A percentile compares a stretch with the other conserved stretches of the same genome.
These are phyloP conservation scores for Pseudogymnoascus sp. DNA, from an alignment of 2,329 filamentous ascomycete species.

Conservation along the genomic window DNA sequence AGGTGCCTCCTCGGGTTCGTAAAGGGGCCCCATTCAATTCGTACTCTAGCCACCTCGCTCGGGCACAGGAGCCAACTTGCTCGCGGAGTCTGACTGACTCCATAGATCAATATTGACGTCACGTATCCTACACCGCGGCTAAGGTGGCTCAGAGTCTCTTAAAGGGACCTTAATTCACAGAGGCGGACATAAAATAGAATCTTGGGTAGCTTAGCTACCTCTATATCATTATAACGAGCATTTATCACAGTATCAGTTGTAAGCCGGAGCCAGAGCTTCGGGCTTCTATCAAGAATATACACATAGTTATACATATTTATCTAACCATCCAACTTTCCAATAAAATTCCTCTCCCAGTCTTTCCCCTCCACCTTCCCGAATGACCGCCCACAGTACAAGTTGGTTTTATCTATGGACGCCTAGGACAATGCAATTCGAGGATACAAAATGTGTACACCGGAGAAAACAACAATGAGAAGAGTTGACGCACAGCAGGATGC, in stretches of 20 bases:
- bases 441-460: conserved; percentile 5
- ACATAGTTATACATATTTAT: conserved; percentile 3
- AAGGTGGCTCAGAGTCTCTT: no score
- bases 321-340: not conserved
- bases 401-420: conserved; percentile 5
- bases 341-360: not conserved
- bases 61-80: no score
- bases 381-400: not conserved
- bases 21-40: conserved; percentile 34
- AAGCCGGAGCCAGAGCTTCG: not conserved
- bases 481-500: not conserved
- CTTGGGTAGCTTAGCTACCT: no score
- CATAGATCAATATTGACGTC: no score
- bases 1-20: conserved; percentile 14
- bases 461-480: conserved; percentile 5
- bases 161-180: not conserved
- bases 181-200: not conserved
- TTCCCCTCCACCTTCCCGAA: not conserved
- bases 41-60: no score
- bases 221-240: not conserved
- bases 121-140: no score
- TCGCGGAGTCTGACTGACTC: no score
- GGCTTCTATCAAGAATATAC: not conserved
- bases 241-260: not conserved
- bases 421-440: conserved; percentile 2